Evolutionary conservation across 2,329 filamentous ascomycete genomes (phyloP), one percentile per base, ranked within the genome.

Genomic region (Sphaerostilbella broomeana): DNA sequence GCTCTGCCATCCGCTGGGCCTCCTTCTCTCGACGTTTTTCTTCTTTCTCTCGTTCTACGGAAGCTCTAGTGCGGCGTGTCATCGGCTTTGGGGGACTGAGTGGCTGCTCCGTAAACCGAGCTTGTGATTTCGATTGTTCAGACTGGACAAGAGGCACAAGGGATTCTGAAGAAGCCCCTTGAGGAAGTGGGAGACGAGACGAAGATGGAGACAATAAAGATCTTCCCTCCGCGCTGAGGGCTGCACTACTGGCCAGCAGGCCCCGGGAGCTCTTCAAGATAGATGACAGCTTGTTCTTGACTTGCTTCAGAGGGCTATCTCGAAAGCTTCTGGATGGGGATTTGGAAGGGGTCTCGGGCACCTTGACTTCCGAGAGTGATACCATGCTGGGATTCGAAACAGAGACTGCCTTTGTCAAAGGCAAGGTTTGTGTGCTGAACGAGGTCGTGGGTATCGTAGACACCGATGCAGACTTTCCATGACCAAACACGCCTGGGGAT

Each of bases 231-330:
- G 77, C 77, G 50, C 76, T 81, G 25, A 76, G 63, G 12, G 72
- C 75, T 3, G 77, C 77, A 50, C 77, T 90, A 50, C 84, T 94
- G 13, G 83, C 86, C 47, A 95, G 81, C 34, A 95, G 75, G 11
- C 83, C 86, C 59, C 85, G 90, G 4, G 89, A 92, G 40, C 82
- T 85, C 62, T 88, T 89, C 51, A 95, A 70, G 44, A 95, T 88
- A 8, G 89, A 94, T 32, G 90, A 94, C 33, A 97, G 70, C 58
- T 88, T 94, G 55, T 85, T 86, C 65, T 95, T 97, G 19, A 92
- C 89, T 36, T 92, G 87, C 61, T 89, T 95, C 43, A 95, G 63
- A 5, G 87, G 87, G 43, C 84, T 90, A 49, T 94, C 88, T 6
- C 72, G 69, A 51, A 76, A 69, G 34, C 58, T 65, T 39, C 75